Evolutionary conservation across 345 rosid species (phyloP).

Genomic region (Euphorbia pulcherrima): DNA sequence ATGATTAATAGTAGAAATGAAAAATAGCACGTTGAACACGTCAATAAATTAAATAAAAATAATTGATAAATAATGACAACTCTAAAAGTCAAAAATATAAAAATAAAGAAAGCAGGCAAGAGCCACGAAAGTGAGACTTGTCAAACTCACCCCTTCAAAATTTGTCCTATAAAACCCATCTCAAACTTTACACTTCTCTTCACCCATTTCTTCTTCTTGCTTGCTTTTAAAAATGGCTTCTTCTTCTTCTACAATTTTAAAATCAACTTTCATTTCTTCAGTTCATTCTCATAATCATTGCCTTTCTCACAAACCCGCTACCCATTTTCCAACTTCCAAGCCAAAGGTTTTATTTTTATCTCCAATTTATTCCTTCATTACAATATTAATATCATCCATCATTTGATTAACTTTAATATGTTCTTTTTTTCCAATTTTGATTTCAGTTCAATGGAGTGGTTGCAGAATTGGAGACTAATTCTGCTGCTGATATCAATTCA

Average conservation of each 20-base stretch:
- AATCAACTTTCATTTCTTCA: slow-evolving; percentile 13
- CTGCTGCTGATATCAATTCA: slow-evolving; percentile 2
- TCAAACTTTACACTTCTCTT: too few species aligned
- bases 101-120: too few species aligned
- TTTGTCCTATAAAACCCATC: too few species aligned
- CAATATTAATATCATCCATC: neutral
- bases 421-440: neutral
- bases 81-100: too few species aligned
- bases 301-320: neutral
- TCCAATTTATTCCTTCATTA: neutral
- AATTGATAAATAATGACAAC: too few species aligned
- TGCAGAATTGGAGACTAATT: slow-evolving; percentile 13
- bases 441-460: slow-evolving; percentile 12
- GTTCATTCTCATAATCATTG: neutral
- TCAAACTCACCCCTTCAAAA: too few species aligned
- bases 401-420: neutral
- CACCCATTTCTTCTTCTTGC: neutral
- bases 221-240: slow-evolving; percentile 2
- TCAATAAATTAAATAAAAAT: too few species aligned
- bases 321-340: neutral
- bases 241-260: slow-evolving; percentile 3
- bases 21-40: too few species aligned
- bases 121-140: too few species aligned
- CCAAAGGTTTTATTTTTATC: slow-evolving; percentile 10
- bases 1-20: too few species aligned